phyloP scores from a whole-genome alignment of 768 basidiomycete genomes.

The Pisolithus marmoratus region DNA sequence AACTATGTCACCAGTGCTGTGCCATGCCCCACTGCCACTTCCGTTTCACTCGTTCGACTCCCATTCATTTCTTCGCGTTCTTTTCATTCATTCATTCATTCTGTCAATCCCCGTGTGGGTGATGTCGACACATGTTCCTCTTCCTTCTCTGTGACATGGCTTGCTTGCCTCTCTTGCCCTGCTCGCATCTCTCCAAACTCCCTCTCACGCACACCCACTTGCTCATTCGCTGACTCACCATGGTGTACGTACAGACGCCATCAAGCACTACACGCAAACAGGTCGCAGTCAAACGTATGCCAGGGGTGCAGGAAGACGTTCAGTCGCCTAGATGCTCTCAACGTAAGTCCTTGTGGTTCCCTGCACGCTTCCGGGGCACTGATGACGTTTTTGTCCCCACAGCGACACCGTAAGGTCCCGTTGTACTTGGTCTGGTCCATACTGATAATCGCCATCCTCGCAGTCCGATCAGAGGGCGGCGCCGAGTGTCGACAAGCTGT shows the following conservation, averaged over 20 bases:
- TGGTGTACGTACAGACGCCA: constrained; percentile 54
- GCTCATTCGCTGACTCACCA: background rate
- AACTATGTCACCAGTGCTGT: constrained; percentile 1
- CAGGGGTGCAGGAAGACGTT: constrained; percentile 93
- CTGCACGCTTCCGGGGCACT: background rate
- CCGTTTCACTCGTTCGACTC: constrained; percentile 2
- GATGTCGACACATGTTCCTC: background rate
- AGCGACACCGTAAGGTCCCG: constrained; percentile 69
- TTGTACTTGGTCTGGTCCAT: constrained; percentile 7
- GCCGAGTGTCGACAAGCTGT: constrained; percentile 59
- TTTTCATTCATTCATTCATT: constrained; percentile 5
- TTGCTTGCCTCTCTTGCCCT: background rate
- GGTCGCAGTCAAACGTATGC: constrained; percentile 80
- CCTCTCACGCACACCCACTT: background rate
- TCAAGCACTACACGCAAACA: constrained; percentile 81
- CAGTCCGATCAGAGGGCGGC: constrained; percentile 83
- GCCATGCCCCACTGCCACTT: background rate
- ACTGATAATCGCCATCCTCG: constrained; percentile 17
- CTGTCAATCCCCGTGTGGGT: constrained; percentile 1
- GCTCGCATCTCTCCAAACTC: background rate
- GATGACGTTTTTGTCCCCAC: constrained; percentile 3
- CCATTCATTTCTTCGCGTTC: background rate
- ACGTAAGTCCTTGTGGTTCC: constrained; percentile 59
- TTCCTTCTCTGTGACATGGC: background rate
- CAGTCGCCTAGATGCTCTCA: constrained; percentile 88